These are phyloP conservation scores for Solanum habrochaites DNA, from an alignment of 257 asterid species.

Conservation along the genomic window DNA sequence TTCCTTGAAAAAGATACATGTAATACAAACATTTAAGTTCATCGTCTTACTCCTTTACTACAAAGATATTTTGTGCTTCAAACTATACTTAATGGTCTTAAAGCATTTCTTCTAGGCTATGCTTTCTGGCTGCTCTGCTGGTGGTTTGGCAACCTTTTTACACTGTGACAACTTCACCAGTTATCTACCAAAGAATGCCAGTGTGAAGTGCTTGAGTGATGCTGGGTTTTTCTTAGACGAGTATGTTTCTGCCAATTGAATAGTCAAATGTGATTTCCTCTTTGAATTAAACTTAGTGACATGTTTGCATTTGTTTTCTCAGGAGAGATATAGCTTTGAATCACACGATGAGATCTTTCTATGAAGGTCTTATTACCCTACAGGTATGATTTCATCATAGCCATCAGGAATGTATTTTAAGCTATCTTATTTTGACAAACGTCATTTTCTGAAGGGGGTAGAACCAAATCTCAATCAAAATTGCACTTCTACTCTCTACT, in stretches of 20 bases:
- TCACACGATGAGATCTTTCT: constrained; percentile 65
- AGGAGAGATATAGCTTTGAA: constrained; percentile 69
- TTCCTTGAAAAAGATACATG: neutral
- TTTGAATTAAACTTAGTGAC: neutral
- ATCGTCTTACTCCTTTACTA: neutral
- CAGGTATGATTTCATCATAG: constrained; percentile 40
- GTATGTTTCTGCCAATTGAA: constrained; percentile 34
- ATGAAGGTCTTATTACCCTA: constrained; percentile 36
- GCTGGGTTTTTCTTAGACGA: constrained; percentile 85
- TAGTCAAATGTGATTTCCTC: neutral
- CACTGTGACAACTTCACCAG: constrained; percentile 71
- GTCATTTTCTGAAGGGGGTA: constrained; percentile 38
- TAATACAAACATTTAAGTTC: neutral
- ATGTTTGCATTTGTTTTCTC: neutral
- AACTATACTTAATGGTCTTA: neutral
- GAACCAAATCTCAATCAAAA: constrained; percentile 45
- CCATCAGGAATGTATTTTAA: neutral
- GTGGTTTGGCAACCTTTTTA: constrained; percentile 76
- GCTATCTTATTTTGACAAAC: neutral
- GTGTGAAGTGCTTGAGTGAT: constrained; percentile 93
- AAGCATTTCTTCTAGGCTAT: constrained; percentile 44
- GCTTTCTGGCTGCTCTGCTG: constrained; percentile 97
- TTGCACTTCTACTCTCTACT: constrained; percentile 43
- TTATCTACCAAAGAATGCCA: constrained; percentile 58
- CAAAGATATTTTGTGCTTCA: neutral